A percentile compares a stretch with the other conserved stretches of the same genome.
These are phyloP conservation scores for Xerocomellus dryophilus DNA, from an alignment of 768 basidiomycete genomes.

Conservation along the genomic window DNA sequence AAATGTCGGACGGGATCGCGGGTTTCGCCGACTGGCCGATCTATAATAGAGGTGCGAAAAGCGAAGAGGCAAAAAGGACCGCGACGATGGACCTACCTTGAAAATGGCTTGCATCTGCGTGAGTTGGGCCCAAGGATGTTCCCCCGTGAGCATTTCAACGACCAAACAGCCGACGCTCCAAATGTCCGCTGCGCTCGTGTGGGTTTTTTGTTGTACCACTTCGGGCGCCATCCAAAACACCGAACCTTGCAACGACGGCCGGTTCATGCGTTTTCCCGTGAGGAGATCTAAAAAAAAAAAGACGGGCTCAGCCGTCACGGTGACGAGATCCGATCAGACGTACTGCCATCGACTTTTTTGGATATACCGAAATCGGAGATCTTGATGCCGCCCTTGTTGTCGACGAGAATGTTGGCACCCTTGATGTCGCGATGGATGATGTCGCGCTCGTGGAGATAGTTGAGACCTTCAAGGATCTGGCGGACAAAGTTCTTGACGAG, in stretches of 20 bases:
- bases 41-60: slow-evolving; percentile 40
- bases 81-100: slow-evolving; percentile 50
- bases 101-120: slow-evolving; percentile 99
- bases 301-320: slow-evolving; percentile 12
- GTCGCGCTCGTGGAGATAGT: slow-evolving; percentile 88
- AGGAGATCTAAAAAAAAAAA: slow-evolving; percentile 35
- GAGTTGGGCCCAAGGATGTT: slow-evolving; percentile 92
- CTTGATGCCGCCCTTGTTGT: slow-evolving; percentile 96
- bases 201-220: slow-evolving; percentile 92
- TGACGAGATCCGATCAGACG: slow-evolving; percentile 35
- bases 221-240: slow-evolving; percentile 99
- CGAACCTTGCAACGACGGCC: slow-evolving; percentile 94
- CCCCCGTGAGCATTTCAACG: slow-evolving; percentile 95
- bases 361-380: slow-evolving; percentile 97
- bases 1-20: slow-evolving; percentile 87
- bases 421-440: slow-evolving; percentile 99
- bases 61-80: too few species aligned
- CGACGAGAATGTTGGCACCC: slow-evolving; percentile 96
- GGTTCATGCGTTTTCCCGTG: slow-evolving; percentile 68
- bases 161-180: slow-evolving; percentile 96
- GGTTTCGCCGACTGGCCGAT: slow-evolving; percentile 91
- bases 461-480: slow-evolving; percentile 84
- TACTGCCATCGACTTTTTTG: slow-evolving; percentile 95
- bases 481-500: slow-evolving; percentile 90
- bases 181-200: slow-evolving; percentile 91